Evolutionary conservation across 768 basidiomycete species (phyloP).

Genomic region (Boletus rubropictus): DNA sequence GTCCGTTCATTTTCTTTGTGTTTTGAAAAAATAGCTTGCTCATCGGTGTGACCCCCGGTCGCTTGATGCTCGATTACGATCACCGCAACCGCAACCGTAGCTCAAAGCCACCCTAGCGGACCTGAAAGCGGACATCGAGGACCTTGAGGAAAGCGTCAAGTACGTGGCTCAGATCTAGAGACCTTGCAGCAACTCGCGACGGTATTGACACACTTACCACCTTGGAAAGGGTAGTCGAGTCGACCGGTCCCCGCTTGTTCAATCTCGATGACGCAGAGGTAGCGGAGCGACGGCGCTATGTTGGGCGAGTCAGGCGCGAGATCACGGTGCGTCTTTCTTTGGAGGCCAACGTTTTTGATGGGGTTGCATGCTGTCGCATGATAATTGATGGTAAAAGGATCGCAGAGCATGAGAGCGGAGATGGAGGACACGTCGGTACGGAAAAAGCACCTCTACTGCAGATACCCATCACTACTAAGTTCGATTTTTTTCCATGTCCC

Average conservation of each 20-base stretch:
- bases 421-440: conserved; percentile 32
- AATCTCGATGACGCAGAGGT: conserved; percentile 80
- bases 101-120: conserved; percentile 70
- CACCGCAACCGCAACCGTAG: conserved; percentile 31
- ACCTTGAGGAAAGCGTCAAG: conserved; percentile 92
- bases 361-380: no score
- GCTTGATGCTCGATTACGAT: background rate
- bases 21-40: background rate
- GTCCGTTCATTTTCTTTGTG: conserved; percentile 33
- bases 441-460: background rate
- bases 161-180: conserved; percentile 29
- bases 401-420: conserved; percentile 69
- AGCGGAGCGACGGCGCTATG: conserved; percentile 66
- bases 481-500: background rate
- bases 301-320: conserved; percentile 65
- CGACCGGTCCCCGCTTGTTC: conserved; percentile 76
- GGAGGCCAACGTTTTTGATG: no score
- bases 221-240: conserved; percentile 70
- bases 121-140: conserved; percentile 84
- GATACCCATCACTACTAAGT: background rate
- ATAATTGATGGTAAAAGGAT: conserved; percentile 35
- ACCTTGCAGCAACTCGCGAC: background rate
- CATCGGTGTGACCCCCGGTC: background rate
- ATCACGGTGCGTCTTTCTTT: conserved; percentile 57
- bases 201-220: conserved; percentile 3